Base-by-base conservation (phyloP, 495 filamentous ascomycete genomes). In the Tuber aestivum region DNA sequence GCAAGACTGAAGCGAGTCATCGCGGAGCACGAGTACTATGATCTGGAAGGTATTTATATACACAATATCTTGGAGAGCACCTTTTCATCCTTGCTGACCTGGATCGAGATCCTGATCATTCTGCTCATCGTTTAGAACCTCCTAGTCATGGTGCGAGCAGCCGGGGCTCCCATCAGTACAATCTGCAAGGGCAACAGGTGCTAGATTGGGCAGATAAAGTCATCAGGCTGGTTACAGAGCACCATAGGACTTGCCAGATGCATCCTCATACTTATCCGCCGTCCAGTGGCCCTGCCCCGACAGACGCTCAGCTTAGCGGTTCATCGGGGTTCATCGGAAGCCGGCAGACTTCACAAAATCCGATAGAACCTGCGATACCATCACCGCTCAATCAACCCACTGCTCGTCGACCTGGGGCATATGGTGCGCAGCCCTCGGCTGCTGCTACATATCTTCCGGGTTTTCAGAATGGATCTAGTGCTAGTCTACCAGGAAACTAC, bases 31-130 rank as follows among this genome's bases (percentile, higher is more conserved):
- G 14, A 65, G 3, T 16, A 65, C 56, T 65, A 65, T 32, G 56
- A 65, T 65, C 56, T 65, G n/a, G 56, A 65, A 65, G 56, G 56
- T 65, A 65, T 65, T 2, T n/a, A 56, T 65, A 65, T 32, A 65
- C 18, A 65, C 4, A 61, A 56, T 27, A 65, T 65, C n/a, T 18
- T 10, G 3, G n/a, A 65, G 56, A 18, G 56, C 56, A 32, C n/a
- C n/a, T 32, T 65, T 65, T 65, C 16, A 7, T 27, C 56, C 14
- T 65, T 32, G n/a, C 56, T 65, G 56, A 65, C 56, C 27, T 16
- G n/a, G 27, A 65, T 16, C n/a, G 32, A 65, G 56, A 32, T 65
- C 56, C 56, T 32, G 14, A 65, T 65, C 27, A 18, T 27, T 10
- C 3, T 61, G 50, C 10, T 14, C 8, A 27, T 14, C 21, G 0